Conservation (phyloP, 2,329 filamentous ascomycete species). For the Cryphonectria nitschkei region DNA sequence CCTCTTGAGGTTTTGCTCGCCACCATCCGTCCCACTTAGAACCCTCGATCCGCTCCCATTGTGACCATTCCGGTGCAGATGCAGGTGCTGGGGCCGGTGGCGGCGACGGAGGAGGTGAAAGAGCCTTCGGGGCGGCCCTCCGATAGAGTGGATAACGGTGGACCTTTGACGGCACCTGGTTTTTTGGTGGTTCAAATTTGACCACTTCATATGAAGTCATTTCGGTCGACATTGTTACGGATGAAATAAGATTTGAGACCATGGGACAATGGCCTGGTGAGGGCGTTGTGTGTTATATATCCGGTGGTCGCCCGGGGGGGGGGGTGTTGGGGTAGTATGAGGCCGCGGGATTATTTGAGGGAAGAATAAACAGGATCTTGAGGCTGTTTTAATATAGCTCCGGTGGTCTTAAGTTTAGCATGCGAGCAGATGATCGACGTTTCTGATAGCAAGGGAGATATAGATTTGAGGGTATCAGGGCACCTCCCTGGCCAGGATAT, state of each 20-base stretch:
- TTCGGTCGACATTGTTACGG: not conserved
- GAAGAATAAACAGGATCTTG: not conserved
- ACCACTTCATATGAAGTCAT: slow-evolving; percentile 24
- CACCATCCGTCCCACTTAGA: slow-evolving; percentile 25
- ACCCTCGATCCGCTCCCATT: slow-evolving; percentile 20
- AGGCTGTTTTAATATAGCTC: slow-evolving; percentile 3
- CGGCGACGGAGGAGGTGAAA: slow-evolving; percentile 6
- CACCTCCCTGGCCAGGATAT: slow-evolving; percentile 15
- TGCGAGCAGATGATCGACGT: not conserved
- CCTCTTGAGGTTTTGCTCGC: slow-evolving; percentile 17
- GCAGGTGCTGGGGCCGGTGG: not conserved
- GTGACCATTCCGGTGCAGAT: slow-evolving; percentile 19
- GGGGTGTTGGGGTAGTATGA: not conserved
- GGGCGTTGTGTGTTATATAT: not conserved
- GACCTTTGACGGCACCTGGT: slow-evolving; percentile 5
- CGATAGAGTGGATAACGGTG: slow-evolving; percentile 8
- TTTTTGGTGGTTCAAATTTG: slow-evolving; percentile 12
- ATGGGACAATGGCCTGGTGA: not conserved
- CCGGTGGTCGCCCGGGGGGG: not conserved
- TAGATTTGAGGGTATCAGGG: slow-evolving; percentile 9
- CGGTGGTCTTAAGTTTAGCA: not conserved
- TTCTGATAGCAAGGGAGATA: not conserved
- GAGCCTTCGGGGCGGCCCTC: not conserved
- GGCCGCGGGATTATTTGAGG: not conserved
- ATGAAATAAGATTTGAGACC: not conserved